Evolutionary conservation across 2,329 filamentous ascomycete genomes (phyloP).

Genomic region (Aureobasidium sp.): DNA sequence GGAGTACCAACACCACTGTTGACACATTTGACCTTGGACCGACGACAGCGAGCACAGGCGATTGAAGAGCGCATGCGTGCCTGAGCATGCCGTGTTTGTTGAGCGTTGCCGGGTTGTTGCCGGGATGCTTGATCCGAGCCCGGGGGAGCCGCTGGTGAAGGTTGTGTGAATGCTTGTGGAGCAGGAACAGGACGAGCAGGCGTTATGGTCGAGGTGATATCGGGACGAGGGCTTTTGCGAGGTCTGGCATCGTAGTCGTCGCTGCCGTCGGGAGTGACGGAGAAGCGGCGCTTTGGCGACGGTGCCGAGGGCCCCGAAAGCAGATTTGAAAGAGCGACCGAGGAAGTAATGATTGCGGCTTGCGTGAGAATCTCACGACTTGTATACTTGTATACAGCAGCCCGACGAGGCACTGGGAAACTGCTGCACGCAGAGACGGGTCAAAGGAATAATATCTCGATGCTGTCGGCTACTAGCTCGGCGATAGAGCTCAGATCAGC

Average conservation of each 20-base stretch:
- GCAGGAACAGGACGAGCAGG: background rate
- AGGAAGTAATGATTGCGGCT: constrained; percentile 12
- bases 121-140: background rate
- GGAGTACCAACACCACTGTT: constrained; percentile 63
- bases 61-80: constrained; percentile 64
- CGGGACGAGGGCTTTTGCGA: constrained; percentile 6
- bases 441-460: constrained; percentile 5
- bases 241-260: constrained; percentile 9
- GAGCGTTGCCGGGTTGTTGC: background rate
- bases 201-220: background rate
- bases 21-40: constrained; percentile 81
- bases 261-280: constrained; percentile 8
- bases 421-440: constrained; percentile 4
- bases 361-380: constrained; percentile 11
- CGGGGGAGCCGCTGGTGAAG: background rate
- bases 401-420: background rate
- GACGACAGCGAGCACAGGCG: constrained; percentile 65
- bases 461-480: constrained; percentile 5
- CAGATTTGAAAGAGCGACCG: constrained; percentile 9
- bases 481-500: constrained; percentile 8
- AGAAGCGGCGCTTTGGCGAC: constrained; percentile 11
- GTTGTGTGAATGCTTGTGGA: background rate
- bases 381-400: background rate
- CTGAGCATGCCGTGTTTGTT: constrained; percentile 10
- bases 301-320: constrained; percentile 9